A percentile compares a stretch with the other conserved stretches of the same genome.
Conservation (phyloP, 106 monocot genomes). For the Triglochin maritima region DNA sequence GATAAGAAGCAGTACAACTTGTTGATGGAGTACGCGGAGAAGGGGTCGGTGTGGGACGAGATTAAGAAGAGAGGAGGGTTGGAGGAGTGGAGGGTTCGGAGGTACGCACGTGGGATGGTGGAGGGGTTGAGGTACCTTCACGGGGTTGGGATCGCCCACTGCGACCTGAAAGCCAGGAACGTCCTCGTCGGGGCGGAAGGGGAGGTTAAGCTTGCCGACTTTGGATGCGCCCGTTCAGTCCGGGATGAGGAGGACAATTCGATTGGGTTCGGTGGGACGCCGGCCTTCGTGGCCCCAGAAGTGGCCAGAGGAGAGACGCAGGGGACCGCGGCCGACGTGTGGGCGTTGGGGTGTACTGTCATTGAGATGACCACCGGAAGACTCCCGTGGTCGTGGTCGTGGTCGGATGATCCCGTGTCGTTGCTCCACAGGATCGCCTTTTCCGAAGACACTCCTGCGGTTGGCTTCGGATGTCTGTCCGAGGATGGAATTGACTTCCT, state of each 20-base stretch:
- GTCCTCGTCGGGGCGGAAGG: conserved; percentile 48
- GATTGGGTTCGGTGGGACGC: conserved; percentile 19
- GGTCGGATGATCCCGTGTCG: conserved; percentile 9
- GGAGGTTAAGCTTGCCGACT: conserved; percentile 46
- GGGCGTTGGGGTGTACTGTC: conserved; percentile 27
- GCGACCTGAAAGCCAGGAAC: conserved; percentile 65
- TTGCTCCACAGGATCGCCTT: conserved; percentile 41
- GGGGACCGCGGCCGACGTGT: conserved; percentile 16
- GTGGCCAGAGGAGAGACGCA: conserved; percentile 31
- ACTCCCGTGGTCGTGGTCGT: conserved; percentile 21
- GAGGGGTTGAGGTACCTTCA: conserved; percentile 49
- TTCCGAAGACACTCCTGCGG: conserved; percentile 17
- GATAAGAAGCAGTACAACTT: conserved; percentile 22
- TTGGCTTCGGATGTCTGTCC: conserved; percentile 15
- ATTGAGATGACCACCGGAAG: conserved; percentile 31
- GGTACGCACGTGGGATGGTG: conserved; percentile 27
- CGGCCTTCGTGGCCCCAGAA: conserved; percentile 53
- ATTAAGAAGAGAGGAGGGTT: conserved; percentile 19
- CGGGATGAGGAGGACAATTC: background rate
- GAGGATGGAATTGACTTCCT: conserved; percentile 35
- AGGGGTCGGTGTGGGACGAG: conserved; percentile 44
- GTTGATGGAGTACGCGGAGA: conserved; percentile 53
- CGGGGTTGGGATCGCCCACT: conserved; percentile 39
- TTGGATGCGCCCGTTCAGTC: conserved; percentile 48
- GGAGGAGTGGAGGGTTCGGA: conserved; percentile 20